Percentiles rank a stretch among this genome's conserved stretches.
phyloP scores from a whole-genome alignment of 2,329 filamentous ascomycete genomes.

The Davidsoniella australis region DNA sequence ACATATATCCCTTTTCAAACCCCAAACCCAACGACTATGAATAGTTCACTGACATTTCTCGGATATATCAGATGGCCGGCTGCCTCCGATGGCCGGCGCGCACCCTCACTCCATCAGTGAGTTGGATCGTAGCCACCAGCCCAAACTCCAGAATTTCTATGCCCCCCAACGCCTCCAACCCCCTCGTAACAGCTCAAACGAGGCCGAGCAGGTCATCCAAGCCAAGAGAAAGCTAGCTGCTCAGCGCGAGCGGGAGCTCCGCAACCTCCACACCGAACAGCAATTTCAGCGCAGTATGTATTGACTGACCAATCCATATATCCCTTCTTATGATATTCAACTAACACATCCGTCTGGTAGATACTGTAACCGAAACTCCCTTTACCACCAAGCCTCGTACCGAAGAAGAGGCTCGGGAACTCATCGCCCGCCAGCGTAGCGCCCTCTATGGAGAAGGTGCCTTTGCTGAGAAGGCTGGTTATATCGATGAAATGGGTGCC shows the following conservation, averaged over 20 bases:
- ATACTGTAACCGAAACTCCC: slow-evolving; percentile 29
- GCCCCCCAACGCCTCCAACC: slow-evolving; percentile 75
- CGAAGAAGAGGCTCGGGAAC: slow-evolving; percentile 87
- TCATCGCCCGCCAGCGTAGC: slow-evolving; percentile 90
- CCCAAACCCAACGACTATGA: no score
- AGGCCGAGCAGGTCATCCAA: slow-evolving; percentile 97
- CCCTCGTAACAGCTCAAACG: slow-evolving; percentile 56
- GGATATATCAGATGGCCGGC: slow-evolving; percentile 46
- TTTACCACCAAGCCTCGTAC: slow-evolving; percentile 58
- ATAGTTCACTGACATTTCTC: no score
- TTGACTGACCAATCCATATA: not conserved
- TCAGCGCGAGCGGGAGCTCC: slow-evolving; percentile 95
- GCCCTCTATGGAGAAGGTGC: slow-evolving; percentile 71
- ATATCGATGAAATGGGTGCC: slow-evolving; percentile 50
- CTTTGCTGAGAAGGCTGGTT: slow-evolving; percentile 49
- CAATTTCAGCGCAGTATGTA: slow-evolving; percentile 98
- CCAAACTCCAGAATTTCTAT: slow-evolving; percentile 74
- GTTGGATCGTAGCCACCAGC: slow-evolving; percentile 54
- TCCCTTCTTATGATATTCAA: not conserved
- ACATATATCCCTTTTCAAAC: no score
- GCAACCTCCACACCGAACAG: slow-evolving; percentile 99
- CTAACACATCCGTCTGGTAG: slow-evolving; percentile 20
- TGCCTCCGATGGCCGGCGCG: slow-evolving; percentile 29
- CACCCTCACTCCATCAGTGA: slow-evolving; percentile 77
- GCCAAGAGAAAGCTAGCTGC: slow-evolving; percentile 98